These are phyloP conservation scores for Gossypium rotundifolium DNA, from an alignment of 345 rosid species.

Conservation along the genomic window DNA sequence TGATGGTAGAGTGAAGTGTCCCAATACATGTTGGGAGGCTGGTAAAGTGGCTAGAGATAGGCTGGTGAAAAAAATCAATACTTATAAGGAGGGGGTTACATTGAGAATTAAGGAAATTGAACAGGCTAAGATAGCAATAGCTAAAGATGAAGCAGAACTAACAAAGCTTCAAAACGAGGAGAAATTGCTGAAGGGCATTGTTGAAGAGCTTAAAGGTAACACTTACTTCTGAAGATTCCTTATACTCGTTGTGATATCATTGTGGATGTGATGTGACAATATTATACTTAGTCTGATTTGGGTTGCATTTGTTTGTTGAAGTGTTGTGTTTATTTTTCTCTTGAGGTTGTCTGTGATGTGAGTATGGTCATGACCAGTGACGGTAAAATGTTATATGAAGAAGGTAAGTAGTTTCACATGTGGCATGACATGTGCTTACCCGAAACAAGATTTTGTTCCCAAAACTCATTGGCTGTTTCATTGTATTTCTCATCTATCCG, in stretches of 20 bases:
- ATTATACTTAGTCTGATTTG: not conserved
- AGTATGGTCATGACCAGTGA: not conserved
- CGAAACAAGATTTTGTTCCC: not conserved
- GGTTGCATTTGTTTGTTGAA: not conserved
- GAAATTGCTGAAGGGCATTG: slow-evolving; percentile 63
- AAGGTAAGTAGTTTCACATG: not conserved
- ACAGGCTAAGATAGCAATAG: slow-evolving; percentile 51
- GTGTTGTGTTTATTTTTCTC: not conserved
- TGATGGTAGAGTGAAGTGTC: slow-evolving; percentile 62
- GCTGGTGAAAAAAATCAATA: slow-evolving; percentile 61
- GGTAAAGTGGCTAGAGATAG: slow-evolving; percentile 78
- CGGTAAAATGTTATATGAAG: not conserved
- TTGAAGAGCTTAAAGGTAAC: slow-evolving; percentile 76
- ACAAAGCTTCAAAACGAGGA: slow-evolving; percentile 67
- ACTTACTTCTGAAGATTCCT: slow-evolving; percentile 5
- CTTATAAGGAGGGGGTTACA: slow-evolving; percentile 54
- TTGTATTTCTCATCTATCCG: not conserved
- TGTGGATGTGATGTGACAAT: not conserved
- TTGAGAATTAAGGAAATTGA: slow-evolving; percentile 50
- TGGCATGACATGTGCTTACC: not conserved
- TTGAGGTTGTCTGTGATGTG: not conserved
- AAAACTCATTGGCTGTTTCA: not conserved
- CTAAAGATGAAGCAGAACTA: slow-evolving; percentile 67
- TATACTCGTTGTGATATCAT: not conserved
- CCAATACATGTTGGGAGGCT: slow-evolving; percentile 88